These are phyloP conservation scores for Passalora sequoiae DNA, from an alignment of 2,329 filamentous ascomycete genomes.

Conservation along the genomic window DNA sequence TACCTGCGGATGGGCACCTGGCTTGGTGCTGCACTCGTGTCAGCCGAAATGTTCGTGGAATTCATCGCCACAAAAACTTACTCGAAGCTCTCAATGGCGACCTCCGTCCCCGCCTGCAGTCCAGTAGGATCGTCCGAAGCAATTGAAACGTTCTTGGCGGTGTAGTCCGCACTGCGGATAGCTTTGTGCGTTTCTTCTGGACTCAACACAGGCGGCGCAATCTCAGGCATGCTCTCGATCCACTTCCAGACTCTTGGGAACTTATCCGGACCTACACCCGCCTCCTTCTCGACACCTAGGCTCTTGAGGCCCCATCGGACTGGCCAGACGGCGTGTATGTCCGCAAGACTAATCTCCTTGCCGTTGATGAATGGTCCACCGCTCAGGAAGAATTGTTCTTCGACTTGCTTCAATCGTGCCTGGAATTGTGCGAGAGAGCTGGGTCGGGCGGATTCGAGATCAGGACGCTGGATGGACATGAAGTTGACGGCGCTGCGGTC, in stretches of 20 bases:
- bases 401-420: conserved; percentile 20
- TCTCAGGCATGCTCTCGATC: conserved; percentile 23
- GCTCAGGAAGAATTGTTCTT: conserved; percentile 20
- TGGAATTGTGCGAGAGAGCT: conserved; percentile 23
- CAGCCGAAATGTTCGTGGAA: conserved; percentile 2
- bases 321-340: conserved; percentile 27
- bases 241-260: conserved; percentile 27
- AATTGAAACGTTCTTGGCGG: conserved; percentile 13
- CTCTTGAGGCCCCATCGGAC: conserved; percentile 24
- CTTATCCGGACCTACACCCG: conserved; percentile 20
- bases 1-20: conserved; percentile 27
- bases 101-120: conserved; percentile 18
- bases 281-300: conserved; percentile 20
- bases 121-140: conserved; percentile 21
- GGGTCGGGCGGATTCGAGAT: conserved; percentile 21
- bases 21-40: conserved; percentile 18
- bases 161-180: conserved; percentile 20
- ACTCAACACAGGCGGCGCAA: conserved; percentile 19
- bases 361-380: conserved; percentile 25
- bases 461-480: conserved; percentile 23
- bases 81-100: conserved; percentile 29
- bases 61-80: conserved; percentile 13
- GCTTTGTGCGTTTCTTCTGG: conserved; percentile 26
- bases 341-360: conserved; percentile 21
- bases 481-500: conserved; percentile 27